Conservation (phyloP, 176 grass and related monocot species). For the Aegilops longissima region DNA sequence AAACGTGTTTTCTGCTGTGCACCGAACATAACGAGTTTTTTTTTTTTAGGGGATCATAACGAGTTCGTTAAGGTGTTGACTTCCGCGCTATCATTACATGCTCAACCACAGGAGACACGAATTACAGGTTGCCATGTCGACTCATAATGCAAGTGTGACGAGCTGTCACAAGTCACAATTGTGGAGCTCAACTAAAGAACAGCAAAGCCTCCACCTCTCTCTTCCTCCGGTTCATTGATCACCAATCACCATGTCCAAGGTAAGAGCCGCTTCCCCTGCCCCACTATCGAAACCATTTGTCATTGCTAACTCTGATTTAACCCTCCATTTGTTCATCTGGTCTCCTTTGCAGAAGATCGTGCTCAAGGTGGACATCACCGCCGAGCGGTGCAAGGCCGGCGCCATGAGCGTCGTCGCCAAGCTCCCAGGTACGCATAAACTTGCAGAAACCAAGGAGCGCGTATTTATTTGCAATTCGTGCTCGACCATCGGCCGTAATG, state of each 20-base stretch:
- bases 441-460: background rate
- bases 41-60: background rate
- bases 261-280: background rate
- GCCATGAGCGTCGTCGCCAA: constrained; percentile 42
- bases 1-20: background rate
- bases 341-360: constrained; percentile 64
- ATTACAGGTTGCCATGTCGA: background rate
- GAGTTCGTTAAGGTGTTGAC: constrained; percentile 1
- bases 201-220: background rate
- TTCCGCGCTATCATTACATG: background rate
- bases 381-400: constrained; percentile 46
- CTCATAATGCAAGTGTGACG: background rate
- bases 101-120: background rate
- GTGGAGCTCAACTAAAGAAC: background rate
- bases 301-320: background rate
- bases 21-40: background rate
- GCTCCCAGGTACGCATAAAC: constrained; percentile 33
- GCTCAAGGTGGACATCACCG: constrained; percentile 49
- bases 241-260: constrained; percentile 28
- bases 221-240: background rate
- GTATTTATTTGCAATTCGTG: background rate
- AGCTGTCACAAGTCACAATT: background rate
- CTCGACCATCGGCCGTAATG: background rate
- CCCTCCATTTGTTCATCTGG: background rate
- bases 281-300: background rate